Evolutionary conservation across 371 early-diverging fungal species (phyloP).

Genomic region (Rhizomucor pusillus): DNA sequence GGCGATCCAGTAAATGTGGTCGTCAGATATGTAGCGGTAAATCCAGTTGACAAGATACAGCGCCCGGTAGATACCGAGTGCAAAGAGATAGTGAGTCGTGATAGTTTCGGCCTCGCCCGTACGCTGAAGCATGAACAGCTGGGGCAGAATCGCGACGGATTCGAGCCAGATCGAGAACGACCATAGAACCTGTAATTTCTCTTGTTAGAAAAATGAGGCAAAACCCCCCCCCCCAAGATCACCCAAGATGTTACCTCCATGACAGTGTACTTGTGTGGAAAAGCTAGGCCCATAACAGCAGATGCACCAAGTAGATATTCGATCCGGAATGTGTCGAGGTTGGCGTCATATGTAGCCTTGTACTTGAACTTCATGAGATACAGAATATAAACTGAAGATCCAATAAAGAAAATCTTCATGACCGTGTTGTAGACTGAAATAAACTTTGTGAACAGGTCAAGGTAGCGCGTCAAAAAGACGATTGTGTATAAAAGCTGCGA

Average conservation of each 20-base stretch:
- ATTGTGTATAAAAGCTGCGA: constrained; percentile 93
- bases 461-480: constrained; percentile 96
- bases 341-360: constrained; percentile 90
- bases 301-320: constrained; percentile 79
- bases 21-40: constrained; percentile 79
- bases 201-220: no score
- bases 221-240: no score
- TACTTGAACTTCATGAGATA: constrained; percentile 88
- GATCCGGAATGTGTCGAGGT: constrained; percentile 87
- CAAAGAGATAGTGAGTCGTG: constrained; percentile 97
- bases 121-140: constrained; percentile 94
- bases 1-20: constrained; percentile 70
- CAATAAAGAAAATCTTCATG: constrained; percentile 96
- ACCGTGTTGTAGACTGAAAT: constrained; percentile 89
- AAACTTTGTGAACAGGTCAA: constrained; percentile 82
- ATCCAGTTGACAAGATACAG: constrained; percentile 97
- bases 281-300: constrained; percentile 67
- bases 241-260: constrained; percentile 78
- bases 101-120: constrained; percentile 99
- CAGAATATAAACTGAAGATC: constrained; percentile 82
- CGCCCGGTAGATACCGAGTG: constrained; percentile 96
- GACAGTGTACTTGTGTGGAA: constrained; percentile 68
- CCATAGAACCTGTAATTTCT: constrained; percentile 73
- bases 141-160: constrained; percentile 97
- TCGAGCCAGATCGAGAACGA: constrained; percentile 97